Conservation (phyloP, 2,329 filamentous ascomycete genomes). For the Tolypocladium inflatum region DNA sequence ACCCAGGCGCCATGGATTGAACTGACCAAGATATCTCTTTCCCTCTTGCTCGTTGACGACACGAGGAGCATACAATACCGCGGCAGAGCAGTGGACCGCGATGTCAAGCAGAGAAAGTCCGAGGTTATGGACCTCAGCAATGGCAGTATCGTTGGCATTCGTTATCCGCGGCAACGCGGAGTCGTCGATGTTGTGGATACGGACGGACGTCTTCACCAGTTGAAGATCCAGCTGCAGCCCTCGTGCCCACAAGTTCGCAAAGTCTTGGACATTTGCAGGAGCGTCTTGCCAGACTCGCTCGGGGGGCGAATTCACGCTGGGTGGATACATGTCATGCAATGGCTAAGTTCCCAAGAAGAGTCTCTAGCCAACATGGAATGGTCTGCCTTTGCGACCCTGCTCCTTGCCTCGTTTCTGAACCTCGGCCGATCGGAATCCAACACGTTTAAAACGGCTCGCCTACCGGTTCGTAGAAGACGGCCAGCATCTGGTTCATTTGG, state of each 20-base stretch:
- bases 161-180: constrained; percentile 48
- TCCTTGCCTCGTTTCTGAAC: constrained; percentile 55
- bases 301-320: constrained; percentile 54
- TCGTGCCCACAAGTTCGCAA: constrained; percentile 51
- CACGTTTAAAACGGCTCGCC: constrained; percentile 13
- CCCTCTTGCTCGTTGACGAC: constrained; percentile 50
- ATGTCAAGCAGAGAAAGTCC: constrained; percentile 35
- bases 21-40: constrained; percentile 56
- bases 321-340: constrained; percentile 68
- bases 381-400: constrained; percentile 55
- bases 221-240: constrained; percentile 60
- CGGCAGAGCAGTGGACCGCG: constrained; percentile 41
- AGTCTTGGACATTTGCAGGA: constrained; percentile 52
- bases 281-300: constrained; percentile 49
- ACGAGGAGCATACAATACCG: constrained; percentile 48
- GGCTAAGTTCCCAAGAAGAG: constrained; percentile 45
- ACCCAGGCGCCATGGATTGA: constrained; percentile 69
- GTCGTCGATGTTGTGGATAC: constrained; percentile 57
- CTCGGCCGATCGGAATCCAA: constrained; percentile 34
- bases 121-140: constrained; percentile 36
- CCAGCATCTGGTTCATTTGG: constrained; percentile 25
- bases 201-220: constrained; percentile 52
- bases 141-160: constrained; percentile 42
- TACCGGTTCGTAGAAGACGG: constrained; percentile 20
- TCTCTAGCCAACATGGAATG: constrained; percentile 50